Base-by-base conservation (phyloP, 2,329 filamentous ascomycete species). In the Cercospora sp. region DNA sequence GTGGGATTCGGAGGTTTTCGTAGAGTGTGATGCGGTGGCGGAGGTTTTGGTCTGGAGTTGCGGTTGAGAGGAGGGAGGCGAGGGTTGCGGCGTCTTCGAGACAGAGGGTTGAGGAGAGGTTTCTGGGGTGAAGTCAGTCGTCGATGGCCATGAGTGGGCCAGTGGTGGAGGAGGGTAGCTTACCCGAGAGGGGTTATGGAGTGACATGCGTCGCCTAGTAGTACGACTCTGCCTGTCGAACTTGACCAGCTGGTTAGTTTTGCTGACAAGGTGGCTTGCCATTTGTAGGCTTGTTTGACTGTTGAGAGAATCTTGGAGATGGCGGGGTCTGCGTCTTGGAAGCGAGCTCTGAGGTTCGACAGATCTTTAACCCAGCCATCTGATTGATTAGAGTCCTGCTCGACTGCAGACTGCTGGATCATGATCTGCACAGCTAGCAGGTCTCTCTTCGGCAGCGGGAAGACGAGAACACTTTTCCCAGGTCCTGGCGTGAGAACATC, bases 11-110 rank as follows among this genome's bases (percentile, higher is more conserved):
- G 18, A 69, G 64, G 3, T 42, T 60, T 57, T 69, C 64, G 57
- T 69, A 69, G 6, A 31, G n/a, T 13, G n/a, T 16, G 20, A 61
- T 26, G 20, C 28, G 30, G 20, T 55, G 30, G n/a, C n/a, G 39
- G 10, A 67, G 28, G 30, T 66, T 23, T 26, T 36, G n/a, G 12
- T 16, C 16, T 8, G 67, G 45, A 2, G 48, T 39, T 12, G 58
- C 51, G 23, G 16, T 18, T 18, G 67, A 3, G 3, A 69, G 55
- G 23, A 69, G 55, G 39, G 55, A 42, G 28, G 64, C 60, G 13
- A 69, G 64, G 18, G 63, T 45, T n/a, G 42, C 60, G 30, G 67
- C 64, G 31, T 69, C 64, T 62, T 69, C 64, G 64, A 69, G 23
- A 1, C 67, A 65, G 60, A 67, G 59, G 61, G 58, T 48, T 20